Evolutionary conservation across 768 basidiomycete species (phyloP).

Genomic region (Chalciporus chontae): DNA sequence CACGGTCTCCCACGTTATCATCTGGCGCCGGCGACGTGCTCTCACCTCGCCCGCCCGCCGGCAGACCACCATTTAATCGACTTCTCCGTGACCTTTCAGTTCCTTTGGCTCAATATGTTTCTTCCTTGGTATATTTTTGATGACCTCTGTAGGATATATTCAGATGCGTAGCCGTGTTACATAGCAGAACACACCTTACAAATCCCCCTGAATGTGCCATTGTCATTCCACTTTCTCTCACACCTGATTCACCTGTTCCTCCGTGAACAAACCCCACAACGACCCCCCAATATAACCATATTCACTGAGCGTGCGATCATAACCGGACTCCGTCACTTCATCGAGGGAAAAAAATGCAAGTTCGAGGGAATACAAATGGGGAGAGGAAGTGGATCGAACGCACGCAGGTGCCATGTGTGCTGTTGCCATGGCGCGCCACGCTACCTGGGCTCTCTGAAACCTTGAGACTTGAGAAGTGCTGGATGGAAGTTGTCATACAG

Average conservation of each 20-base stretch:
- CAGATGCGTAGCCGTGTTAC: background rate
- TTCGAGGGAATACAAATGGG: no score
- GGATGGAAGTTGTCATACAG: no score
- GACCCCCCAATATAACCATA: no score
- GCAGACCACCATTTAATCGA: background rate
- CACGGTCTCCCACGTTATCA: slow-evolving; percentile 11
- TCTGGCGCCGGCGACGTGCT: background rate
- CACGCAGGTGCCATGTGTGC: background rate
- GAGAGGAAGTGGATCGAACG: no score
- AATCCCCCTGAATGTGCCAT: background rate
- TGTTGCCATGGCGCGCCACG: no score
- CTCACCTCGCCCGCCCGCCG: slow-evolving; percentile 1
- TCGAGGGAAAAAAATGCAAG: no score
- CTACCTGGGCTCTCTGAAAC: no score
- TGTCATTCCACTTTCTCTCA: background rate
- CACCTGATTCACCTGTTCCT: background rate
- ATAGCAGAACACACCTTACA: background rate
- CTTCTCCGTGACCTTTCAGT: background rate
- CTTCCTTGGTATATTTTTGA: background rate
- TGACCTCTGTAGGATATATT: background rate
- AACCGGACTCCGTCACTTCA: no score
- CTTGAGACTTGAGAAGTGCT: no score
- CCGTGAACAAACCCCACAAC: background rate
- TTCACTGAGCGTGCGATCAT: no score
- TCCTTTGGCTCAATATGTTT: background rate